phyloP scores from a whole-genome alignment of 805 yeast species.

The Debaryomyces castellii region DNA sequence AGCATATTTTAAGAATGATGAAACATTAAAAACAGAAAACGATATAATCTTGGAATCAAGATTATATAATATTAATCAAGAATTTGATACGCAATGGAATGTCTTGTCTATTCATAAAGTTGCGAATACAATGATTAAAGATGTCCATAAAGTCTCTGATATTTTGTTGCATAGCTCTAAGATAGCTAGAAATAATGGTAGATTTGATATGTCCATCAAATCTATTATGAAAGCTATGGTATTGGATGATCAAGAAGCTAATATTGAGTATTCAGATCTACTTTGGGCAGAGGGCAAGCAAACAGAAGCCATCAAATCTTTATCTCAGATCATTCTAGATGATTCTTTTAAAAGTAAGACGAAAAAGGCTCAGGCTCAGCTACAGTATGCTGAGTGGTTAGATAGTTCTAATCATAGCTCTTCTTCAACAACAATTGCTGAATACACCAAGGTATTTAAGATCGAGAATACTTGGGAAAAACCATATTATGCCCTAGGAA shows the following conservation, averaged over 20 bases:
- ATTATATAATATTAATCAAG: conserved; percentile 35
- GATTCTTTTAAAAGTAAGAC: conserved; percentile 14
- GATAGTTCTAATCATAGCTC: conserved; percentile 83
- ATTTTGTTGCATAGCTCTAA: conserved; percentile 61
- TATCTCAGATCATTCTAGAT: conserved; percentile 42
- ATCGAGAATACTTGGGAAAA: conserved; percentile 66
- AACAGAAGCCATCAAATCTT: conserved; percentile 72
- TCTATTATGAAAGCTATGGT: conserved; percentile 62
- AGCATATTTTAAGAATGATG: conserved; percentile 10
- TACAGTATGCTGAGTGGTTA: conserved; percentile 85
- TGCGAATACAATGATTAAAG: conserved; percentile 23
- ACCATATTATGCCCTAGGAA: conserved; percentile 77
- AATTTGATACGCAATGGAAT: conserved; percentile 59
- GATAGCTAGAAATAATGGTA: conserved; percentile 63
- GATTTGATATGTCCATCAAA: conserved; percentile 71
- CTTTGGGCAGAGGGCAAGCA: conserved; percentile 90
- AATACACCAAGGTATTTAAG: conserved; percentile 60
- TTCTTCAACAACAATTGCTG: conserved; percentile 66
- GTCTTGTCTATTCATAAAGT: conserved; percentile 60
- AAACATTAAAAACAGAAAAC: conserved; percentile 10
- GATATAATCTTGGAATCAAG: conserved; percentile 25
- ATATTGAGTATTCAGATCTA: conserved; percentile 75
- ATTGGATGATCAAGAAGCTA: conserved; percentile 44
- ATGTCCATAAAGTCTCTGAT: conserved; percentile 40
- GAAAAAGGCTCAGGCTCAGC: conserved; percentile 48